phyloP scores from a whole-genome alignment of 768 basidiomycete species.

The Antrodiella citrinella region DNA sequence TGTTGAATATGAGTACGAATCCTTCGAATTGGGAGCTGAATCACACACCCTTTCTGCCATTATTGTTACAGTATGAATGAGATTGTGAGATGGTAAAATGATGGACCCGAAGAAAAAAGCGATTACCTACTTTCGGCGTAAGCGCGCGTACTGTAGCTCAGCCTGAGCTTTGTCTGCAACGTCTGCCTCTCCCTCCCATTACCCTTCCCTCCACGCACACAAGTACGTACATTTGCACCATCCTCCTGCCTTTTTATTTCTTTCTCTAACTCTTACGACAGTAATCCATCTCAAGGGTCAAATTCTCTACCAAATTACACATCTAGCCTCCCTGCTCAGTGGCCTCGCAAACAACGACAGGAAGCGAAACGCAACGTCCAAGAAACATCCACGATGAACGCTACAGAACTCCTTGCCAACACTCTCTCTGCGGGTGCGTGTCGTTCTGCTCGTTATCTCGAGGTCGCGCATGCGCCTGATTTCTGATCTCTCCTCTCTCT shows the following conservation, averaged over 20 bases:
- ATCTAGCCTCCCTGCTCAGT: no score
- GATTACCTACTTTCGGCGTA: no score
- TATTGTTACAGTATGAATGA: no score
- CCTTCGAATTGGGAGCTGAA: neutral
- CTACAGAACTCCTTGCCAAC: constrained; percentile 84
- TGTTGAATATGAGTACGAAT: constrained; percentile 28
- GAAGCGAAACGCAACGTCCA: neutral
- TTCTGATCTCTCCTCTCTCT: constrained; percentile 14
- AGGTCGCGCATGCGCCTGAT: constrained; percentile 9
- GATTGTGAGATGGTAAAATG: no score
- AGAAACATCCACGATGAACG: constrained; percentile 84
- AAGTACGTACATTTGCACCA: no score
- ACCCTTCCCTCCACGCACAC: neutral
- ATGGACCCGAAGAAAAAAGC: no score
- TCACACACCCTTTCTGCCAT: constrained; percentile 59
- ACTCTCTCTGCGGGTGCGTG: constrained; percentile 82
- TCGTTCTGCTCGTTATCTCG: constrained; percentile 24
- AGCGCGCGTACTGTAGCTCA: no score
- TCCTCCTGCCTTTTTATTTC: no score
- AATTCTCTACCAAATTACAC: no score
- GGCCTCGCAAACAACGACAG: neutral
- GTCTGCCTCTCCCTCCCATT: constrained; percentile 8
- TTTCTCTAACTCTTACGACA: no score
- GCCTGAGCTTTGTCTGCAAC: no score
- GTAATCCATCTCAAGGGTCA: no score